Conservation (phyloP, 768 basidiomycete genomes). For the Naganishia friedmannii region DNA sequence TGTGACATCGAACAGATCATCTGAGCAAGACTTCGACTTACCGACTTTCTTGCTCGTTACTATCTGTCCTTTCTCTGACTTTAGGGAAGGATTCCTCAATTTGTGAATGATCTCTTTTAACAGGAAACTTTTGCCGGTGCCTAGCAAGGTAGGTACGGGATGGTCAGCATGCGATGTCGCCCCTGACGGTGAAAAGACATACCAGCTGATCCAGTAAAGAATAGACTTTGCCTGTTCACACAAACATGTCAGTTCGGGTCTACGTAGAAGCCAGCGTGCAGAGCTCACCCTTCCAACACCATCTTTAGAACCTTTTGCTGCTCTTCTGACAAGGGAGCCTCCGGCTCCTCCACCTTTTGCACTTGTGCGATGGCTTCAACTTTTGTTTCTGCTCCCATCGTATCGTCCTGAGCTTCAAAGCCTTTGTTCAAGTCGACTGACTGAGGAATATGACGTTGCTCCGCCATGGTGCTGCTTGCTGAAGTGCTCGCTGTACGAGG, state of each 20-base stretch:
- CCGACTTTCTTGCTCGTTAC: conserved; percentile 28
- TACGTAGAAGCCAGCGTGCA: no score
- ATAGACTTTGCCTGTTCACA: conserved; percentile 31
- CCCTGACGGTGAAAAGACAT: conserved; percentile 1
- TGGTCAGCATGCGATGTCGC: background rate
- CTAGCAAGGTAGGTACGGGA: conserved; percentile 4
- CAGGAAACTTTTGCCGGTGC: conserved; percentile 50
- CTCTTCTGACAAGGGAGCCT: conserved; percentile 31
- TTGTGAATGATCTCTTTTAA: conserved; percentile 41
- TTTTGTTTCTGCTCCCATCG: background rate
- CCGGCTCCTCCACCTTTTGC: background rate
- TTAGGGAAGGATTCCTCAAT: conserved; percentile 28
- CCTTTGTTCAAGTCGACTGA: background rate
- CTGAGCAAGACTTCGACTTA: background rate
- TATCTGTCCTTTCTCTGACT: conserved; percentile 1
- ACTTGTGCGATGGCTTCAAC: background rate
- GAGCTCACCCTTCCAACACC: conserved; percentile 32
- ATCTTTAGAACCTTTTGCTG: conserved; percentile 35
- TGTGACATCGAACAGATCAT: background rate
- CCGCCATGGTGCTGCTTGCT: background rate
- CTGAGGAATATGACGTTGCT: background rate
- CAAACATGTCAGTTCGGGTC: background rate
- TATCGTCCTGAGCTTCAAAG: background rate
- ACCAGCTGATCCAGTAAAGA: conserved; percentile 49
- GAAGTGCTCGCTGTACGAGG: background rate